Evolutionary conservation across 2,329 filamentous ascomycete genomes (phyloP).

Genomic region (Xylariaceae sp.): DNA sequence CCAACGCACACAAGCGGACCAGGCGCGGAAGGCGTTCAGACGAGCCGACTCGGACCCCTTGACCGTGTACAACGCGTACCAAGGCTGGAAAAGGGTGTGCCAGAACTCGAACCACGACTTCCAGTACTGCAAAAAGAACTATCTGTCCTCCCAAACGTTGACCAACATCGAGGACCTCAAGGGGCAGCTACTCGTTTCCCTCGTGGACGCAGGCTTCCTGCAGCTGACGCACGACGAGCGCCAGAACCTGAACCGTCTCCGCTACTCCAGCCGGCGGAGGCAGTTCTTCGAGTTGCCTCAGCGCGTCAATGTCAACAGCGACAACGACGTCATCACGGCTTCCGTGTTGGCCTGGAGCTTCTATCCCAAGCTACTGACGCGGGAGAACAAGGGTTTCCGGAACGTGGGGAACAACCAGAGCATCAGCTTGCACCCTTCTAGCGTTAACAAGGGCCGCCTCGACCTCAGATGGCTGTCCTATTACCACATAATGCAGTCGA

Average conservation of each 20-base stretch:
- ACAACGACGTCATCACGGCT: slow-evolving; percentile 72
- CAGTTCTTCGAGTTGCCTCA: slow-evolving; percentile 79
- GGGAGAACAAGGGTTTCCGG: slow-evolving; percentile 77
- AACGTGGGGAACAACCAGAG: slow-evolving; percentile 91
- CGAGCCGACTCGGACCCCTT: slow-evolving; percentile 86
- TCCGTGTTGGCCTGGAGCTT: slow-evolving; percentile 91
- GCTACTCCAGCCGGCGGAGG: slow-evolving; percentile 61
- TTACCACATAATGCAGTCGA: slow-evolving; percentile 95
- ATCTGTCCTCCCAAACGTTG: slow-evolving; percentile 81
- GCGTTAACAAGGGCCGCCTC: slow-evolving; percentile 71
- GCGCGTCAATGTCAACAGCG: slow-evolving; percentile 67
- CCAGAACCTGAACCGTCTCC: slow-evolving; percentile 59
- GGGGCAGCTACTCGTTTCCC: slow-evolving; percentile 76
- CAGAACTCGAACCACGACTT: slow-evolving; percentile 69
- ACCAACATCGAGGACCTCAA: slow-evolving; percentile 94
- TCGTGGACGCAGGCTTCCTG: slow-evolving; percentile 82
- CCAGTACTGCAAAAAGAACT: slow-evolving; percentile 92
- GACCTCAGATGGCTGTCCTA: slow-evolving; percentile 82
- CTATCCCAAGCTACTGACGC: slow-evolving; percentile 84
- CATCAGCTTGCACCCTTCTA: slow-evolving; percentile 80
- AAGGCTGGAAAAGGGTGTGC: slow-evolving; percentile 80
- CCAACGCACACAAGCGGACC: slow-evolving; percentile 74
- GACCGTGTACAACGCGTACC: slow-evolving; percentile 90
- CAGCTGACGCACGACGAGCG: slow-evolving; percentile 69
- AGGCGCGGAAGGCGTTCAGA: slow-evolving; percentile 71